Conservation (phyloP, 2,329 filamentous ascomycete species). For the Alternaria sp. region DNA sequence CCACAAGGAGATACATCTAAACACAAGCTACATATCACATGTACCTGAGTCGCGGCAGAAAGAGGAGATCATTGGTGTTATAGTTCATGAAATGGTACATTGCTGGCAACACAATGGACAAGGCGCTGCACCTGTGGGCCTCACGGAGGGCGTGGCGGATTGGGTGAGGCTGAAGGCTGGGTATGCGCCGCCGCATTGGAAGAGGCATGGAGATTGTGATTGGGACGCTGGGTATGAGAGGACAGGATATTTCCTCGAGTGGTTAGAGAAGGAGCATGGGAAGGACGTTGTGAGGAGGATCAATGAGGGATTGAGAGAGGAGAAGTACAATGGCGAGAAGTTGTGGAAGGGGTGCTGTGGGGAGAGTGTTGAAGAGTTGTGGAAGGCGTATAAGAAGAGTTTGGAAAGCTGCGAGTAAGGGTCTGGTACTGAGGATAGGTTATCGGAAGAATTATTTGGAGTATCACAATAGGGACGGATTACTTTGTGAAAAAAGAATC, state of each 20-base stretch:
- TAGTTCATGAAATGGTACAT: conserved; percentile 94
- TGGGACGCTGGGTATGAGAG: conserved; percentile 93
- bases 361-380: conserved; percentile 72
- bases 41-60: conserved; percentile 48
- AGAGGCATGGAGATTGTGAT: conserved; percentile 62
- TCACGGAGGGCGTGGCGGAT: conserved; percentile 92
- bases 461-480: background rate
- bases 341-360: conserved; percentile 78
- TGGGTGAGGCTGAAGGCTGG: conserved; percentile 83
- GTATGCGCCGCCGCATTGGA: conserved; percentile 86
- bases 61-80: conserved; percentile 80
- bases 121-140: conserved; percentile 67
- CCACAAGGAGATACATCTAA: conserved; percentile 94
- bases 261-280: conserved; percentile 73
- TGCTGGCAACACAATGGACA: conserved; percentile 84
- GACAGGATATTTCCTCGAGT: conserved; percentile 91
- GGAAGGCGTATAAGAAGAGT: conserved; percentile 73
- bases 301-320: conserved; percentile 71
- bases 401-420: conserved; percentile 40
- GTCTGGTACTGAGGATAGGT: background rate
- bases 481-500: background rate
- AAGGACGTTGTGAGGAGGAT: conserved; percentile 64
- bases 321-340: conserved; percentile 69
- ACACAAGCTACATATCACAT: conserved; percentile 73
- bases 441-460: background rate